Evolutionary conservation across 768 basidiomycete genomes (phyloP), one percentile per base, ranked within the genome.

Genomic region (Gautieria morchelliformis): DNA sequence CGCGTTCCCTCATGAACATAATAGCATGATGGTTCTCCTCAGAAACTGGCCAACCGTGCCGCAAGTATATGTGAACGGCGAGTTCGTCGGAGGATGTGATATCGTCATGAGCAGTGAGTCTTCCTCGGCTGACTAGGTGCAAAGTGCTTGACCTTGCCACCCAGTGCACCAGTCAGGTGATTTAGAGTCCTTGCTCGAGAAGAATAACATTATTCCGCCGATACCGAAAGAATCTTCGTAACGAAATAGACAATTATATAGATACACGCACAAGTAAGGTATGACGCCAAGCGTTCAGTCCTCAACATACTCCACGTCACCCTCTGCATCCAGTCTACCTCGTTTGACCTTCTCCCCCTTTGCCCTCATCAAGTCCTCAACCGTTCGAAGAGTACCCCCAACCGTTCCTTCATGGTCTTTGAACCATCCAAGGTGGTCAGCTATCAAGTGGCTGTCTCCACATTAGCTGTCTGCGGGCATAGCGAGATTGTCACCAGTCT

Each of bases 11-110:
- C 24, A 8, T 50, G 15, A n/a, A n/a, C 10, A 19, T n/a, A 39
- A 24, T 39, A 14, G 32, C 15, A 17, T 39, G 20, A 41, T 41
- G 12, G 24, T 49, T 12, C 10, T 24, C 17, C 59, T 14, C 64
- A 98, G 94, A 22, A 90, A 96, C 61, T 99, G 95, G 95, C 95
- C 95, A 14, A 99, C 95, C 19, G 85, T 99, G 62, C 95, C 95
- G 11, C 95, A 99, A 68, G 69, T 99, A 12, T 99, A 95, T 66
- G 78, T 98, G 37, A 84, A 89, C 54, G 95, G 94, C 5, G 93
- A 96, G 68, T 99, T 99, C 65, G 77, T 99, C 42, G 95, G 95
- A 33, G 96, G 95, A 53, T 96, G 94, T 69, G 95, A 99, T 72
- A 97, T 99, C 63, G 72, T 97, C 20, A 70, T 97, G 27, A 80